Conservation (phyloP, 1,284 basidiomycete genomes). For the Sanghuangporus weigelae region DNA sequence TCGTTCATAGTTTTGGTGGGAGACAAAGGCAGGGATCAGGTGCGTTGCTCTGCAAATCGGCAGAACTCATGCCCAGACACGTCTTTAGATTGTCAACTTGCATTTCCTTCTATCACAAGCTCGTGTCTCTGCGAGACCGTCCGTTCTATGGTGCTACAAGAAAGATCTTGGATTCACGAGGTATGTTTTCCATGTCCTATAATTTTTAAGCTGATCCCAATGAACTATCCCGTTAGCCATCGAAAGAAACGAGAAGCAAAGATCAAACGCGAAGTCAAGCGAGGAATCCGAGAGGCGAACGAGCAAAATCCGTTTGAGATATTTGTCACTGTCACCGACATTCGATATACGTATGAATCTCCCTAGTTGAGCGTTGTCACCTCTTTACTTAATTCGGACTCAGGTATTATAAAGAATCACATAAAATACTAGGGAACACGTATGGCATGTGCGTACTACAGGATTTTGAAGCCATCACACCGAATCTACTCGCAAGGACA, state of each 20-base stretch:
- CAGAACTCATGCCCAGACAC: neutral
- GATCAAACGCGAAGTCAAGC: constrained; percentile 92
- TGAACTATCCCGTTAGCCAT: constrained; percentile 49
- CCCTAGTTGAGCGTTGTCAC: neutral
- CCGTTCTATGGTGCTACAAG: constrained; percentile 96
- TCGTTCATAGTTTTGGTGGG: constrained; percentile 98
- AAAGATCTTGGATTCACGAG: constrained; percentile 94
- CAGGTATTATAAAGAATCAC: constrained; percentile 89
- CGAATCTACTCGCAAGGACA: constrained; percentile 93
- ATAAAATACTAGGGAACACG: constrained; percentile 95
- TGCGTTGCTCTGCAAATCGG: constrained; percentile 27
- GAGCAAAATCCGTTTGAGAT: constrained; percentile 98
- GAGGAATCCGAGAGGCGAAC: constrained; percentile 89
- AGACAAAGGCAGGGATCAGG: constrained; percentile 92
- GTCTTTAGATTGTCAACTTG: constrained; percentile 81
- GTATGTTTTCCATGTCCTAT: constrained; percentile 35
- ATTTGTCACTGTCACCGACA: constrained; percentile 98
- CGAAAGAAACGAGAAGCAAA: constrained; percentile 96
- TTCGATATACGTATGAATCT: constrained; percentile 81
- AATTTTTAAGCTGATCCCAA: neutral
- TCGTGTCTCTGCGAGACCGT: constrained; percentile 82
- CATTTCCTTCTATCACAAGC: constrained; percentile 94
- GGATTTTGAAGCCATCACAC: constrained; percentile 98
- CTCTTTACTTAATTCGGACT: neutral
- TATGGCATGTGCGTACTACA: constrained; percentile 98